These are phyloP conservation scores for Tinospora cordifolia DNA, from an alignment of 164 flowering plant species.

Conservation along the genomic window DNA sequence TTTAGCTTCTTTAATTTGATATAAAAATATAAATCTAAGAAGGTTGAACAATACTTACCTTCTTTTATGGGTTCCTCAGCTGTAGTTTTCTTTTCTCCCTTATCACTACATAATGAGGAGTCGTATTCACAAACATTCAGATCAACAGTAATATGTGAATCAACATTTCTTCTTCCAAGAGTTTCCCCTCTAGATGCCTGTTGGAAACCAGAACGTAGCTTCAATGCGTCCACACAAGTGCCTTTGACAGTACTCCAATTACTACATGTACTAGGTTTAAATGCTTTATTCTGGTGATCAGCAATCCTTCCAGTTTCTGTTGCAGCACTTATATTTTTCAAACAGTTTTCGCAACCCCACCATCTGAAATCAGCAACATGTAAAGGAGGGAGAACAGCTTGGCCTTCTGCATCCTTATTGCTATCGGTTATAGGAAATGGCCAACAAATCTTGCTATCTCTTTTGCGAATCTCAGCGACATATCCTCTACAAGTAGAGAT, in stretches of 20 bases:
- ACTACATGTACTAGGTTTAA: constrained; percentile 10
- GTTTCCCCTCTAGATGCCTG: constrained; percentile 8
- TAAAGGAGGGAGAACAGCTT: constrained; percentile 44
- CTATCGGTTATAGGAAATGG: constrained; percentile 39
- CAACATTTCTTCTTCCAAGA: constrained; percentile 15
- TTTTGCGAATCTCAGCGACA: constrained; percentile 49
- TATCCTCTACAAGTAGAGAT: constrained; percentile 46
- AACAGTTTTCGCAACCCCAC: constrained; percentile 57
- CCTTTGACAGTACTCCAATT: constrained; percentile 1
- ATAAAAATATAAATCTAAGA: neutral
- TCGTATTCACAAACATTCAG: constrained; percentile 7
- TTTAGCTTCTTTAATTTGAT: neutral
- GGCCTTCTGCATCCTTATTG: constrained; percentile 19
- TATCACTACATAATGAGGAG: constrained; percentile 11
- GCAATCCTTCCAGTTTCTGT: constrained; percentile 12
- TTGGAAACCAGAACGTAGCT: constrained; percentile 18
- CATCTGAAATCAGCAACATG: constrained; percentile 41
- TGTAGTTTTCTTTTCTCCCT: constrained; percentile 25
- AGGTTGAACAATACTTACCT: constrained; percentile 11
- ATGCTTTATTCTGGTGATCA: constrained; percentile 5
- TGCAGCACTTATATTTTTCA: constrained; percentile 11
- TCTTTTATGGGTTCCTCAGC: constrained; percentile 9
- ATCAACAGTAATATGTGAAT: constrained; percentile 9
- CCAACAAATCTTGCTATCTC: constrained; percentile 39
- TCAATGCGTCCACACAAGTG: constrained; percentile 15